phyloP scores from a whole-genome alignment of 1,139 yeast genomes.

The Candida sanyaensis region DNA sequence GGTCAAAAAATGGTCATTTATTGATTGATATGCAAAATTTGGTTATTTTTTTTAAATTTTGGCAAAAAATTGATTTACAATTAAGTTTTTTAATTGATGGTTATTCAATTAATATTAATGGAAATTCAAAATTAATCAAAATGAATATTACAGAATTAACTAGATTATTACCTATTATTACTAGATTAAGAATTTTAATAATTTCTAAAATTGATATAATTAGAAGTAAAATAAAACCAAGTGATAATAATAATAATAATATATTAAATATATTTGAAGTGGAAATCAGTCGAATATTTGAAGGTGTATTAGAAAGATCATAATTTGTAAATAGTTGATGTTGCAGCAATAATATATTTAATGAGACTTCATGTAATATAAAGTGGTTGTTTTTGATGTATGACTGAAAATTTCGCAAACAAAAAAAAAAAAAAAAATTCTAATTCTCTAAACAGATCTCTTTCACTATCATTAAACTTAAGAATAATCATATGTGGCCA shows the following conservation, averaged over 20 bases:
- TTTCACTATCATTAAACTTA: neutral
- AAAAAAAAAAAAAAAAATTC: neutral
- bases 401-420: no score
- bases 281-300: conserved; percentile 41
- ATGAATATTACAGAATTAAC: conserved; percentile 47
- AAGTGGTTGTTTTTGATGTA: neutral
- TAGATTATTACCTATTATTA: conserved; percentile 46
- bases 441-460: no score
- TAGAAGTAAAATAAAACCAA: conserved; percentile 12
- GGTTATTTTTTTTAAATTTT: conserved; percentile 35
- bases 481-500: conserved; percentile 23
- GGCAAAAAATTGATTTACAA: conserved; percentile 45
- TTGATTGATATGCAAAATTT: conserved; percentile 18
- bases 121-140: conserved; percentile 15
- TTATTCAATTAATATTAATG: conserved; percentile 14
- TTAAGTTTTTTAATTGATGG: conserved; percentile 47
- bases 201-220: conserved; percentile 24
- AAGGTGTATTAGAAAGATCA: conserved; percentile 35
- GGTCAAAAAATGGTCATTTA: conserved; percentile 1
- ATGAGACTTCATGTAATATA: no score
- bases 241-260: conserved; percentile 15
- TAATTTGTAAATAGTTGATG: neutral
- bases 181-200: conserved; percentile 43
- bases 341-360: no score
- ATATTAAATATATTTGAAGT: conserved; percentile 29